A percentile compares a stretch with the other conserved stretches of the same genome.
These are phyloP conservation scores for Scedosporium apiospermum DNA, from an alignment of 2,329 filamentous ascomycete species.

Conservation along the genomic window DNA sequence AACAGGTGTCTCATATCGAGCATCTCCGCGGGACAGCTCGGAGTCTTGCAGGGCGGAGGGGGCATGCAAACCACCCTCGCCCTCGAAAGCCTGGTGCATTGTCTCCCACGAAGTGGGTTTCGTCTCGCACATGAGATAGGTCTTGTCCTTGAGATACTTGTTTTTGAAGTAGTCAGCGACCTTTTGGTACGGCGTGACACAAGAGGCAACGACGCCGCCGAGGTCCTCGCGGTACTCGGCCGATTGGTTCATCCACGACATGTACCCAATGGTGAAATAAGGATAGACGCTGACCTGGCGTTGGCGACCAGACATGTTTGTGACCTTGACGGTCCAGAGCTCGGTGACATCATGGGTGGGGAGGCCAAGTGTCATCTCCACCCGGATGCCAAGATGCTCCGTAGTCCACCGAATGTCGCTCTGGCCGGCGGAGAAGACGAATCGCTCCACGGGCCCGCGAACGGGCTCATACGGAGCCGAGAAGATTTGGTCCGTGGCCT, in stretches of 20 bases:
- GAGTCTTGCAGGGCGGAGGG: slow-evolving; percentile 32
- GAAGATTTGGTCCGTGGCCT: slow-evolving; percentile 39
- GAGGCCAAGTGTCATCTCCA: slow-evolving; percentile 41
- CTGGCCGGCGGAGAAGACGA: slow-evolving; percentile 44
- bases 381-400: slow-evolving; percentile 38
- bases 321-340: slow-evolving; percentile 44
- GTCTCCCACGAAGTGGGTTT: slow-evolving; percentile 42
- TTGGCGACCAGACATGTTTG: slow-evolving; percentile 33
- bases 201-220: slow-evolving; percentile 38
- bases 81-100: slow-evolving; percentile 41
- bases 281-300: slow-evolving; percentile 43
- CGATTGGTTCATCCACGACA: slow-evolving; percentile 54
- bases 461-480: slow-evolving; percentile 48
- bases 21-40: slow-evolving; percentile 34
- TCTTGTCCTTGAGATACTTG: slow-evolving; percentile 46
- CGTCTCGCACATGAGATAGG: slow-evolving; percentile 45
- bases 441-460: slow-evolving; percentile 34
- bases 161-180: slow-evolving; percentile 47
- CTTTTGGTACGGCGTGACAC: slow-evolving; percentile 48
- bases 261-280: slow-evolving; percentile 49
- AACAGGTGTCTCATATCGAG: slow-evolving; percentile 44
- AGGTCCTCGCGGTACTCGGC: slow-evolving; percentile 40
- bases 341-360: slow-evolving; percentile 46
- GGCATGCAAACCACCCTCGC: slow-evolving; percentile 43
- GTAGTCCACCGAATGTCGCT: slow-evolving; percentile 45